Evolutionary conservation across 1,284 basidiomycete species (phyloP), one percentile per base, ranked within the genome.

Genomic region (Boletus austroedulis): DNA sequence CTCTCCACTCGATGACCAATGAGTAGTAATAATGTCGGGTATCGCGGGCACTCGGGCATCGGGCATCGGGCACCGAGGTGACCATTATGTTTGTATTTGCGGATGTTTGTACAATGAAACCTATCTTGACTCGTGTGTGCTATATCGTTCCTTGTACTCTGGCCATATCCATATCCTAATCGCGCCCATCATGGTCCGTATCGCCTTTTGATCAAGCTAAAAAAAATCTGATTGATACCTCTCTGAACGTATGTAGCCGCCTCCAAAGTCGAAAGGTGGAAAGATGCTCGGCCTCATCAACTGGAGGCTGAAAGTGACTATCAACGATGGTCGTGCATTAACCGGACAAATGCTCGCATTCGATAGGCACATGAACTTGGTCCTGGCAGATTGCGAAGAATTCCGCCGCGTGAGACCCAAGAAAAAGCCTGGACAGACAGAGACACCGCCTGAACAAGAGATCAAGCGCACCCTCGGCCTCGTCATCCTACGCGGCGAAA

Each of bases 321-420:
- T 99, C 77, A 98, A 97, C 85, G 97, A 99, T 77, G 94, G 94
- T 59, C 91, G 97, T 72, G 86, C 92, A 58, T 82, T 99, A 67
- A 94, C 93, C 46, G 97, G 97, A 49, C 97, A 98, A 78, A 96
- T 99, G 90, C 89, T 99, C 71, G 97, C 97, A 52, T 99, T 98
- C 74, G 97, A 99, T 81, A 90, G 92, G 70, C 97, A 99, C 79
- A 99, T 99, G 96, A 99, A 99, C 78, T 83, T 99, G 66, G 97
- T 99, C 52, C 80, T 99, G 56, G 94, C 95, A 15, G 96, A 99
- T 67, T 97, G 95, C 73, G 95, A 97, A 77, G 96, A 97, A 76
- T 97, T 97, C 73, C 79, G 95, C 69, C 87, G 90, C 62, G 86
- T 97, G 48, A 86, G 90, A 64, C 89, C 89, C 48, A 93, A 94